Evolutionary conservation across 345 rosid species (phyloP).

Genomic region (Corchorus olitorius): DNA sequence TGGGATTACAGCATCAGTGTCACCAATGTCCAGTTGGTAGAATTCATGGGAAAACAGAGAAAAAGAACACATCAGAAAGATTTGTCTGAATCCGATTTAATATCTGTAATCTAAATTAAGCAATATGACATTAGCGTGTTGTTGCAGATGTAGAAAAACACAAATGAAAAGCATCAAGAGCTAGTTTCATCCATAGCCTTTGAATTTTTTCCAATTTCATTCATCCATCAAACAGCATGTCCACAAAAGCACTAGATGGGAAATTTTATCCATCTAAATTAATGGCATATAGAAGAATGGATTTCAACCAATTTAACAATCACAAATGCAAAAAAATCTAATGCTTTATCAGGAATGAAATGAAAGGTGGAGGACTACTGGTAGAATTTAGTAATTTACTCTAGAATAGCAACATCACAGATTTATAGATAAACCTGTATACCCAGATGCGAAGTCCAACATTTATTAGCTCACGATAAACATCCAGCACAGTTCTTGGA

Average conservation of each 20-base stretch:
- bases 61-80: background rate
- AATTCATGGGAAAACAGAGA: background rate
- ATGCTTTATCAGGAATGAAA: background rate
- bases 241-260: too few relatives aligned
- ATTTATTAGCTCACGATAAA: constrained; percentile 74
- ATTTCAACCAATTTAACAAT: too few relatives aligned
- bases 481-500: constrained; percentile 66
- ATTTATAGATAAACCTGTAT: constrained; percentile 64
- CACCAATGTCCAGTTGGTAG: constrained; percentile 54
- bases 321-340: too few relatives aligned
- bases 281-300: too few relatives aligned
- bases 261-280: too few relatives aligned
- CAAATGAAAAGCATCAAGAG: background rate
- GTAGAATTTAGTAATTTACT: background rate
- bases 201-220: too few relatives aligned
- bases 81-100: background rate
- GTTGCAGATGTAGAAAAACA: too few relatives aligned
- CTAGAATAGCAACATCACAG: background rate
- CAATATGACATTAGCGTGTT: background rate
- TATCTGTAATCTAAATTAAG: background rate
- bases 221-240: too few relatives aligned
- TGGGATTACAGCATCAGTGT: constrained; percentile 88
- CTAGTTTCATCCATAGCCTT: background rate
- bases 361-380: background rate
- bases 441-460: constrained; percentile 86